Base-by-base conservation (phyloP, 352 stramenopile genomes). In the Phytopythium chamaehyphon region DNA sequence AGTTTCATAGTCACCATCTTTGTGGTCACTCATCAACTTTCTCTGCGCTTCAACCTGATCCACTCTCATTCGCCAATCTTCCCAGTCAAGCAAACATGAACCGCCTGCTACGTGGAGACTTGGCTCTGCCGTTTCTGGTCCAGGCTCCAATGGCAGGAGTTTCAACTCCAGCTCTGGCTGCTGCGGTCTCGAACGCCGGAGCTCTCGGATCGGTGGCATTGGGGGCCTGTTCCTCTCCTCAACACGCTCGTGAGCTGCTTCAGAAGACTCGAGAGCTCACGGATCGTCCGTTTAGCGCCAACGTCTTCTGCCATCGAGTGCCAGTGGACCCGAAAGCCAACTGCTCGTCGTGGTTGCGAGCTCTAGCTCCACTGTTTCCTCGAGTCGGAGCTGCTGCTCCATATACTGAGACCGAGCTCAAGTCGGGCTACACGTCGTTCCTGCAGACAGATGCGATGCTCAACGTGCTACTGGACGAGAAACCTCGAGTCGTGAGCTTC, bases 401-500 rank as follows among this genome's bases (percentile, higher is more conserved):
- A 12, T 9, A 39, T 11, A 35, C 24, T 10, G 21, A 6, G 14
- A 33, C 31, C 1, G 18, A 56, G 14, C 44, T 81, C 4, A 55
- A 48, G 8, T 33, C 21, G 0, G 40, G 56, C 12, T 73, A 62
- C 19, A 50, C 47, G 11, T 55, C 67, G 10, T 70, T 75, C 11
- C 57, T 74, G 43, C 59, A 64, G 18, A 62, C 66, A n/a, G 44
- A 66, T 2, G 64, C 76, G 10, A 31, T 42, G 16, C 60, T 79
- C 3, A 49, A 64, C 26, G 54, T 85, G 19, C 59, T 85, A 16
- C 62, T 70, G 3, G 59, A 83, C n/a, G 59, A 81, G 33, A 69
- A 67, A n/a, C 73, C 71, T 1, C 42, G 65, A 11, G 76, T 86
- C 12, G 71, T 88, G 18, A 88, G 73, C 59, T 88, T 88, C 58